phyloP scores from a whole-genome alignment of 1,284 basidiomycete species.

The Gomphus sp. region DNA sequence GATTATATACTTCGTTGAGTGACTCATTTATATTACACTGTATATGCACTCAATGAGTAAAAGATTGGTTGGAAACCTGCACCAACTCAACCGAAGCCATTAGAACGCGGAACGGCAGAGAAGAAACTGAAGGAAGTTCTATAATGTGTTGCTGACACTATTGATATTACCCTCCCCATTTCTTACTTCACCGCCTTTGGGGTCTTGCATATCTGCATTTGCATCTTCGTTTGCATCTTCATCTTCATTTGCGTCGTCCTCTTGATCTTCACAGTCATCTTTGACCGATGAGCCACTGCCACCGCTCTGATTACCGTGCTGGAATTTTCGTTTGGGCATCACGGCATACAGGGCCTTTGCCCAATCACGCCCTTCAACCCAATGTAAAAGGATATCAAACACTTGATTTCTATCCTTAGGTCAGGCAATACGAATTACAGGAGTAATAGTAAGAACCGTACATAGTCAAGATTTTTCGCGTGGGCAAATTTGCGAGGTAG shows the following conservation, averaged over 20 bases:
- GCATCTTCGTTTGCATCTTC: not conserved
- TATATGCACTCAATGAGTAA: constrained; percentile 4
- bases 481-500: constrained; percentile 73
- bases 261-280: constrained; percentile 13
- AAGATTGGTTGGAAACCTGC: constrained; percentile 99
- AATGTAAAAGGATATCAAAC: constrained; percentile 87
- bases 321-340: constrained; percentile 86
- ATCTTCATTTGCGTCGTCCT: not conserved
- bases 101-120: constrained; percentile 79
- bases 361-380: constrained; percentile 81
- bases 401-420: constrained; percentile 27
- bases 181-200: not conserved
- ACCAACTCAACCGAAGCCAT: constrained; percentile 74
- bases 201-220: not conserved
- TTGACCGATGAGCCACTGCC: constrained; percentile 17
- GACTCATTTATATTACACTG: not conserved
- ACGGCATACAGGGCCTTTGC: constrained; percentile 75
- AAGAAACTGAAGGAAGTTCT: constrained; percentile 78
- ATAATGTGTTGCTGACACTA: constrained; percentile 22
- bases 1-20: constrained; percentile 82
- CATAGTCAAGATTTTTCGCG: constrained; percentile 94
- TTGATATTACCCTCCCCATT: not conserved
- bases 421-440: constrained; percentile 31
- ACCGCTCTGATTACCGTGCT: constrained; percentile 24
- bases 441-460: constrained; percentile 42